Evolutionary conservation across 306 rosid species (phyloP).

Genomic region (Erythrophleum fordii): DNA sequence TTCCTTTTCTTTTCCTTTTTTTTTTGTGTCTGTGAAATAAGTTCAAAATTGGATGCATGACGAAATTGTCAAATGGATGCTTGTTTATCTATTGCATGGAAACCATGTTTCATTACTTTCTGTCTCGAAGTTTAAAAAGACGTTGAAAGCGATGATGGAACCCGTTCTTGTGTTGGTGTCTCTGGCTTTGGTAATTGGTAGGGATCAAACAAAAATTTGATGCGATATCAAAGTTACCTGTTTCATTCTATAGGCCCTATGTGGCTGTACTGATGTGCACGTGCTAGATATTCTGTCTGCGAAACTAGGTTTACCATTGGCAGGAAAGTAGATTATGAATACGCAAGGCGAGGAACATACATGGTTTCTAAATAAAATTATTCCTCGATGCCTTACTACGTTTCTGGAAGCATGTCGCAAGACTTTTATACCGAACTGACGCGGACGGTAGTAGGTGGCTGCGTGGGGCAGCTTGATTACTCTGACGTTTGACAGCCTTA

Average conservation of each 20-base stretch:
- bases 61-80: slow-evolving; percentile 38
- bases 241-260: slow-evolving; percentile 43
- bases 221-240: slow-evolving; percentile 18
- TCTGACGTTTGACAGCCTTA: slow-evolving; percentile 46
- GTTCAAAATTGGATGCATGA: slow-evolving; percentile 38
- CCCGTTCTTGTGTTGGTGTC: slow-evolving; percentile 1
- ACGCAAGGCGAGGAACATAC: not conserved
- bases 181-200: slow-evolving; percentile 27
- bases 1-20: not conserved
- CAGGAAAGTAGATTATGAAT: slow-evolving; percentile 23
- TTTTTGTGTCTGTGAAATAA: slow-evolving; percentile 51
- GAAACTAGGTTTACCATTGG: slow-evolving; percentile 42
- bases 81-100: slow-evolving; percentile 36
- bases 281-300: slow-evolving; percentile 60
- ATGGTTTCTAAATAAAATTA: slow-evolving; percentile 2
- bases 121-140: slow-evolving; percentile 35
- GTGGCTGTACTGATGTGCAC: slow-evolving; percentile 67
- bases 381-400: slow-evolving; percentile 16
- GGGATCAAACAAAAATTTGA: slow-evolving; percentile 3
- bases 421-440: slow-evolving; percentile 39
- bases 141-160: slow-evolving; percentile 37
- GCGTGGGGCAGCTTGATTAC: slow-evolving; percentile 43
- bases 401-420: slow-evolving; percentile 58
- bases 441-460: slow-evolving; percentile 45
- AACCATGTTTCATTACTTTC: slow-evolving; percentile 36